These are phyloP conservation scores for Leccinum sublutescens DNA, from an alignment of 768 basidiomycete species.

Conservation along the genomic window DNA sequence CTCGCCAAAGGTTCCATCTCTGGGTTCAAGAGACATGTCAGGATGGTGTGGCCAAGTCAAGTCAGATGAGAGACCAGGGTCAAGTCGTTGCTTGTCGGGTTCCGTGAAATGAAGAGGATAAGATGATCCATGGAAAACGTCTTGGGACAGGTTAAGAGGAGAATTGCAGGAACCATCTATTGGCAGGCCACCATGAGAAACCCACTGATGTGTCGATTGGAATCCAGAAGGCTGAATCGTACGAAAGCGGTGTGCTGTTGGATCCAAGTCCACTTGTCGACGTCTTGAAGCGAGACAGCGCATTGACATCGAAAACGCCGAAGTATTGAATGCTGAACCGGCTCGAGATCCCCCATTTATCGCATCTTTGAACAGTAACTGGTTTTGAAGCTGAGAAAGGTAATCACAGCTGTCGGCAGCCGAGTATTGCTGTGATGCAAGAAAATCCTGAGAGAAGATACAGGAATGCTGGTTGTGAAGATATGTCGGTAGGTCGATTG, in stretches of 20 bases:
- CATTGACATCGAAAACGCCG: slow-evolving; percentile 30
- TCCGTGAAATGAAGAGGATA: slow-evolving; percentile 25
- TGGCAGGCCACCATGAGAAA: slow-evolving; percentile 10
- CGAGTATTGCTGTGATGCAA: slow-evolving; percentile 10
- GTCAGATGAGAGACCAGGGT: slow-evolving; percentile 1
- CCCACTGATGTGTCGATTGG: slow-evolving; percentile 16
- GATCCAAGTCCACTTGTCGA: slow-evolving; percentile 22
- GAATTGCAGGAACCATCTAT: slow-evolving; percentile 7
- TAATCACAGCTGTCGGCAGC: slow-evolving; percentile 6
- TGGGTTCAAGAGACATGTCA: slow-evolving; percentile 5
- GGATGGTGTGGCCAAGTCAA: slow-evolving; percentile 23
- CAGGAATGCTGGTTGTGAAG: slow-evolving; percentile 5
- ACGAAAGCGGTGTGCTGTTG: slow-evolving; percentile 10
- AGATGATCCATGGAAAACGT: slow-evolving; percentile 28
- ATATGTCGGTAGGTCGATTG: slow-evolving; percentile 6
- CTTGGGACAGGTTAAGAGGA: slow-evolving; percentile 28
- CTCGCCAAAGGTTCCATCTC: slow-evolving; percentile 11
- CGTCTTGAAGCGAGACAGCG: slow-evolving; percentile 33
- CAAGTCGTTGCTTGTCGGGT: slow-evolving; percentile 14
- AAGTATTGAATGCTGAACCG: slow-evolving; percentile 10
- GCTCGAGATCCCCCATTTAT: slow-evolving; percentile 11
- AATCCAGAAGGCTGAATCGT: slow-evolving; percentile 13
- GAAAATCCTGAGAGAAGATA: slow-evolving; percentile 8
- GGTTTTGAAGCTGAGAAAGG: slow-evolving; percentile 15
- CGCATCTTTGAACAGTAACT: slow-evolving; percentile 14